Evolutionary conservation across 2,329 filamentous ascomycete genomes (phyloP), one percentile per base, ranked within the genome.

Genomic region (Nannizziopsis arthrosporioides): DNA sequence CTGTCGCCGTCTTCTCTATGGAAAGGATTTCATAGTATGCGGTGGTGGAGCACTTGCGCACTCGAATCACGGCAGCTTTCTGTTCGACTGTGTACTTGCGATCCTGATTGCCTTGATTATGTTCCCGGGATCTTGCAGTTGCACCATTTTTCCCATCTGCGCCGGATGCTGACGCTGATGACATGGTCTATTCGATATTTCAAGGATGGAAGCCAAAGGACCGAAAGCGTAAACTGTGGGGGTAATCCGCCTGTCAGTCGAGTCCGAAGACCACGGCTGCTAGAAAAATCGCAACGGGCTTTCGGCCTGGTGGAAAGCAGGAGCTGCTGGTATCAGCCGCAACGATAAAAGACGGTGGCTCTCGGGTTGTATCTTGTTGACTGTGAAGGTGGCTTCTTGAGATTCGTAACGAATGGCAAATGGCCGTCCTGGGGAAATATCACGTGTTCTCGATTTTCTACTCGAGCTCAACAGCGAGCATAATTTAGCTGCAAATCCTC

Each of bases 11-110:
- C 54, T 73, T 73, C 57, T 82, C 77, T 42, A 95, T 69, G 17
- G 81, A 81, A 30, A 98, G 71, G 57, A 98, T 96, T 64, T 96
- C 92, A 72, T 98, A 98, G 68, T 93, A 98, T 14, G 86, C 86
- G 3, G 88, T 95, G 17, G 84, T 72, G 35, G 76, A 74, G 70
- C 92, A 98, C 71, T 77, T 79, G 56, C 85, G 81, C 63, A 98
- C 92, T 55, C 92, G 80, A 59, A 94, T 71, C 30, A 98, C 92
- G 19, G 90, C 90, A 1, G 85, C 82, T 65, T 93, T 92, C 63
- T 98, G 92, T 58, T 95, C 89, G 27, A 78, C 73, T 1, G 92
- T 98, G 68, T 81, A 94, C 62, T 84, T 72, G 49, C 68, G 64
- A 15, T 72, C 69, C 57, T 73, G 71, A 44, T 71, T 73, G 27